Evolutionary conservation across 1,284 basidiomycete species (phyloP), one percentile per base, ranked within the genome.

Genomic region (Leccinum cinnamomeum): DNA sequence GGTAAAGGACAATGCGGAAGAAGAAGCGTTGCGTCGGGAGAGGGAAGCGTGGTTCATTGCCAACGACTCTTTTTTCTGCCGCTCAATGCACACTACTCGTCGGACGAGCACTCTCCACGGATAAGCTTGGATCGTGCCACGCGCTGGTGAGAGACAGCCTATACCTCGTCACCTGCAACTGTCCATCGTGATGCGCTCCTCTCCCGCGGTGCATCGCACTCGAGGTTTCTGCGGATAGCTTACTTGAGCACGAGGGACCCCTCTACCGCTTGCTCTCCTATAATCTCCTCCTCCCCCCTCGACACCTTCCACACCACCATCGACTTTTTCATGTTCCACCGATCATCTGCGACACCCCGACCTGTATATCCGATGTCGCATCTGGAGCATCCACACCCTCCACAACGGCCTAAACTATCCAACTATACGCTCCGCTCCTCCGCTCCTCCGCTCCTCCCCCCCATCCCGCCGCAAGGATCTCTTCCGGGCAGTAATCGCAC

Each of bases 331-430:
- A 50, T 53, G 57, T 60, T 46, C 44, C 61, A n/a, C 37, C 37
- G 14, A 41, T 46, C 59, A 4, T 55, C 25, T 53, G 7, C 16
- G n/a, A 50, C 12, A 10, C 58, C 58, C 53, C 65, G 56, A 60
- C 65, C 60, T n/a, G 23, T 56, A 53, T 55, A 62, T 63, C 64
- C 62, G 11, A 48, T 51, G 5, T 23, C 65, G 2, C 65, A 64
- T 23, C 28, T 67, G 33, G 64, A 65, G 46, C 63, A 62, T 54
- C 60, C 67, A 53, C 62, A 64, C 44, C 37, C 14, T 2, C 69
- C 60, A 5, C 71, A 67, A 61, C 4, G 70, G 72, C 56, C 73
- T 51, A 76, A 75, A 11, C 74, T 73, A 12, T 74, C 74, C 23
- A 67, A 76, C 35, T 74, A 73, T 8, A 41, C 39, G 39, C 39